Percentiles rank a stretch among this genome's conserved stretches.
These are phyloP conservation scores for Xylaria palmicola DNA, from an alignment of 495 filamentous ascomycete genomes.

Conservation along the genomic window DNA sequence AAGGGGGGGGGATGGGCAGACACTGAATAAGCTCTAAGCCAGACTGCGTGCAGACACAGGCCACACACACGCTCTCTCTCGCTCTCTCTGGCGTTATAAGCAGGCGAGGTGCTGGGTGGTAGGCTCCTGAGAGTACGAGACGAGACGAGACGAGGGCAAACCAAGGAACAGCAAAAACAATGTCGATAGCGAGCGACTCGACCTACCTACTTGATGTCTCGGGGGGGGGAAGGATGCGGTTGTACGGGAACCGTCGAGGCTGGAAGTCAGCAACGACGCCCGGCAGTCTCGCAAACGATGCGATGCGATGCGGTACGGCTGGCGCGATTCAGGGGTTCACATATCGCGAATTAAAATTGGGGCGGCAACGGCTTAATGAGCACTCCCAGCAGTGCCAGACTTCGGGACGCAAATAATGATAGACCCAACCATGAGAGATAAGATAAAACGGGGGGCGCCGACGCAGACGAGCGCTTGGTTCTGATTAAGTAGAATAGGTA, in stretches of 20 bases:
- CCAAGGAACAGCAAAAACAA: neutral
- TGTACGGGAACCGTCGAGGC: neutral
- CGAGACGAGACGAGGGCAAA: neutral
- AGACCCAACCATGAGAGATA: neutral
- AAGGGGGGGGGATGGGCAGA: too few relatives aligned
- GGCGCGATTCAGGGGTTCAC: conserved; percentile 7
- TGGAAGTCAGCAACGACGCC: neutral
- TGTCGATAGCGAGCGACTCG: neutral
- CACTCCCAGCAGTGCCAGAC: neutral
- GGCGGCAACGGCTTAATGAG: neutral
- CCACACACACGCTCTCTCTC: neutral
- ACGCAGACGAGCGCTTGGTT: neutral
- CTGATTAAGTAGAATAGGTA: neutral
- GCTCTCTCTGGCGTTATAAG: neutral
- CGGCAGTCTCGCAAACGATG: neutral
- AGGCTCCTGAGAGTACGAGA: neutral
- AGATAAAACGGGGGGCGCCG: neutral
- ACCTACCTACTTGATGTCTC: neutral
- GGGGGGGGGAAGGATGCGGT: neutral
- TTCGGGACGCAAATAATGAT: neutral
- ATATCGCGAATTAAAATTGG: conserved; percentile 10
- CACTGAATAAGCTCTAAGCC: neutral
- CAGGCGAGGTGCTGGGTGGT: neutral
- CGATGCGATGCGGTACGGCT: conserved; percentile 4
- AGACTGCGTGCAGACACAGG: neutral